A percentile compares a stretch with the other conserved stretches of the same genome.
Evolutionary conservation across 768 basidiomycete genomes (phyloP).

Genomic region (Infundibulicybe gibba): DNA sequence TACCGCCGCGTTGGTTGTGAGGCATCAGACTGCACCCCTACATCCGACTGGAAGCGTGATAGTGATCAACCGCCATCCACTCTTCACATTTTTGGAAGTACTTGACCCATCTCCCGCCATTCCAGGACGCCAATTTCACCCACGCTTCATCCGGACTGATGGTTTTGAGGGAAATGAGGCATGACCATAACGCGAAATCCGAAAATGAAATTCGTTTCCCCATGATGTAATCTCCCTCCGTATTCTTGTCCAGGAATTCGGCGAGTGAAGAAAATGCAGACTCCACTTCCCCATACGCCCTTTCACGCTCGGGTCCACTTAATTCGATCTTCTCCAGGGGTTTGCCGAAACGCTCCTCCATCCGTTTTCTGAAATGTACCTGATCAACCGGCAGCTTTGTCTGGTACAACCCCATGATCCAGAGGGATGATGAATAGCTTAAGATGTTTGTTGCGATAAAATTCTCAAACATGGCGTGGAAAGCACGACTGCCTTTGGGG

Average conservation of each 20-base stretch:
- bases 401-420: constrained; percentile 14
- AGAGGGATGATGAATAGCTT: constrained; percentile 11
- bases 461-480: constrained; percentile 19
- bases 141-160: constrained; percentile 23
- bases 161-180: constrained; percentile 15
- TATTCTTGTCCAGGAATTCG: constrained; percentile 8
- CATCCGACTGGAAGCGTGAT: too few relatives aligned
- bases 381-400: constrained; percentile 18
- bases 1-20: too few relatives aligned
- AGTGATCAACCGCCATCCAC: constrained; percentile 14
- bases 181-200: constrained; percentile 22
- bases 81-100: constrained; percentile 14
- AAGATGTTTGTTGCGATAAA: constrained; percentile 12
- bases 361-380: constrained; percentile 8
- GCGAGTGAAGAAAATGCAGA: constrained; percentile 8
- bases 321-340: constrained; percentile 16
- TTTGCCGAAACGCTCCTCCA: constrained; percentile 14
- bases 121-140: constrained; percentile 18
- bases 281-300: constrained; percentile 17
- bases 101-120: constrained; percentile 21
- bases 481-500: constrained; percentile 15
- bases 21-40: too few relatives aligned
- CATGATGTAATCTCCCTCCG: constrained; percentile 12
- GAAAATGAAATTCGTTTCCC: constrained; percentile 15
- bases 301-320: constrained; percentile 17